Evolutionary conservation across 106 monocot species (phyloP), one percentile per base, ranked within the genome.

Genomic region (Cymbidium sinense): DNA sequence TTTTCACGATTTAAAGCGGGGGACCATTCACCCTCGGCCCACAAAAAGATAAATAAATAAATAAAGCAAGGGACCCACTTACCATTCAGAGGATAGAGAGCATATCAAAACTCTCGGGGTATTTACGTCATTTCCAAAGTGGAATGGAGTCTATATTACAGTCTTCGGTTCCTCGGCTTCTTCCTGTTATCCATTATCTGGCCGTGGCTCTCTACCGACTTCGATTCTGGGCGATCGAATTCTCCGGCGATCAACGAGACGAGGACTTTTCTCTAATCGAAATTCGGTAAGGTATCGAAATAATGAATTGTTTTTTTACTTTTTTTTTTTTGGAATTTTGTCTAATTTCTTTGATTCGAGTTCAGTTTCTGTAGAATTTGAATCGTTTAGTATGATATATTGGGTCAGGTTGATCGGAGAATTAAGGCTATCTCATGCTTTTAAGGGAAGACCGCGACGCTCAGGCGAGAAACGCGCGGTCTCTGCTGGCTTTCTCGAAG

Each of bases 341-440:
- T 34, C 17, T 9, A 17, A 37, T 71, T 71, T 71, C 37, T 37
- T 34, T 71, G 37, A 35, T 5, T 71, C 21, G 35, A 9, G 71
- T 34, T 35, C 35, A 7, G 7, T 35, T 37, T 37, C 37, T 37
- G 21, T 37, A 0, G 71, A 71, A n/a, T 71, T 71, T 37, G 34
- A 20, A 37, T 21, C 31, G 36, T 35, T 29, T 71, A 11, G 47
- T 47, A 13, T 47, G 47, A 47, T 47, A 15, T 47, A 13, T 47
- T 47, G 47, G 47, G 11, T 20, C 37, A 35, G 34, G 71, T n/a
- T 18, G 34, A 37, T 4, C 13, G 71, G 71, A 18, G 20, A 71
- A 71, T 71, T 21, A 37, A 29, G 71, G 21, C 31, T 50, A 7
- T 17, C 35, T 79, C 10, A 81, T 81, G 81, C 73, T 81, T 20